These are phyloP conservation scores for Ustilago bromivora DNA, from an alignment of 1,284 basidiomycete genomes.

Conservation along the genomic window DNA sequence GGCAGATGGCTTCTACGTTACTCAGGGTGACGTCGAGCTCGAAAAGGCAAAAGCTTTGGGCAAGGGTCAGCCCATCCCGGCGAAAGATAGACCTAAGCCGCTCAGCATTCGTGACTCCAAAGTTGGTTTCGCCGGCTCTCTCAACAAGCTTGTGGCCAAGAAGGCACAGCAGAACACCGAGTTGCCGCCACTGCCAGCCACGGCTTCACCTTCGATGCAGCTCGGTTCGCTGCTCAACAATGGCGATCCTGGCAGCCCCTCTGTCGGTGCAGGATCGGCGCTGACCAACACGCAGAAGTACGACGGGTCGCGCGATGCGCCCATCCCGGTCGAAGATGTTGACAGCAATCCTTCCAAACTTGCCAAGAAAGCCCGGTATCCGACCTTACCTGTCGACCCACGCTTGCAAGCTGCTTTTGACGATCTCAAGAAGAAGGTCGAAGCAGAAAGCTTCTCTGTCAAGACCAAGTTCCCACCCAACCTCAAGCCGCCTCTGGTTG, in stretches of 20 bases:
- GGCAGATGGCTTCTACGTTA: constrained; percentile 92
- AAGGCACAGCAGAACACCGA: constrained; percentile 42
- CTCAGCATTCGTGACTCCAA: constrained; percentile 52
- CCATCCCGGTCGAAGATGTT: constrained; percentile 73
- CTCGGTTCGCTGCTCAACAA: constrained; percentile 47
- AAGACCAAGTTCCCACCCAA: constrained; percentile 89
- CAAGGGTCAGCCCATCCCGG: constrained; percentile 24
- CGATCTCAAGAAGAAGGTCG: constrained; percentile 76
- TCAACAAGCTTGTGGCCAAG: constrained; percentile 58
- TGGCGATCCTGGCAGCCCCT: constrained; percentile 33
- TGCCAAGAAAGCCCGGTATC: constrained; percentile 58
- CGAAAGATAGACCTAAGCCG: constrained; percentile 28
- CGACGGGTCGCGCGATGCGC: constrained; percentile 74
- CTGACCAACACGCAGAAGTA: constrained; percentile 53
- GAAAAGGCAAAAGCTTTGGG: constrained; percentile 44
- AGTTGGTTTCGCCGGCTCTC: constrained; percentile 53
- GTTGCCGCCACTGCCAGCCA: constrained; percentile 33
- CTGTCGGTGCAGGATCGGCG: constrained; percentile 25
- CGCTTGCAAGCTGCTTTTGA: constrained; percentile 77
- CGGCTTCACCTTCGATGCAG: constrained; percentile 39
- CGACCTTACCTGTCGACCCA: constrained; percentile 73
- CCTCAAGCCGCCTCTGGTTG: constrained; percentile 80
- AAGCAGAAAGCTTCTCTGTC: constrained; percentile 61
- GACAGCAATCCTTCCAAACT: constrained; percentile 72
- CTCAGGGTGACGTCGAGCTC: constrained; percentile 66